Evolutionary conservation across 805 yeast species (phyloP).

Genomic region (Spathaspora passalidarum): DNA sequence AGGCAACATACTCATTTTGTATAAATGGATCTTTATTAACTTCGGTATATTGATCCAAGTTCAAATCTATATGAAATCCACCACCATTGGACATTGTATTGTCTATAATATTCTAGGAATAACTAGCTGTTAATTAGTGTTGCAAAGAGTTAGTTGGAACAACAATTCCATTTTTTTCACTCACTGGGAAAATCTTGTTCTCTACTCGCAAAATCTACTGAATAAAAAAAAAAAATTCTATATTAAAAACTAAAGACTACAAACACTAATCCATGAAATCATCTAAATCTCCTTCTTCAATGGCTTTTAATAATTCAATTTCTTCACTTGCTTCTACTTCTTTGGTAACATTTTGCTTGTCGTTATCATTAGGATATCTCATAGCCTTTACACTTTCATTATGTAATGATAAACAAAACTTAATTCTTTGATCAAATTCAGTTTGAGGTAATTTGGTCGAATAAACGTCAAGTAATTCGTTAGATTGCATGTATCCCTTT

Average conservation of each 20-base stretch:
- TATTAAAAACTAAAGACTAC: background rate
- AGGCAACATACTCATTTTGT: conserved; percentile 34
- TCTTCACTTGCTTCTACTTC: conserved; percentile 38
- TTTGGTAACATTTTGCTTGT: conserved; percentile 26
- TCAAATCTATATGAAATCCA: conserved; percentile 20
- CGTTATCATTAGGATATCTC: conserved; percentile 70
- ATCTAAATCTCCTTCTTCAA: conserved; percentile 55
- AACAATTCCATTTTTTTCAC: too few species aligned
- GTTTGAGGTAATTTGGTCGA: conserved; percentile 83
- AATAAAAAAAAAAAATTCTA: conserved; percentile 1
- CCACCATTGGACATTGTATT: conserved; percentile 1
- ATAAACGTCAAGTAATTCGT: conserved; percentile 81
- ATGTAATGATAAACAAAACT: conserved; percentile 84
- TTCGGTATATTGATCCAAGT: conserved; percentile 22
- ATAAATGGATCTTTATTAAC: conserved; percentile 35
- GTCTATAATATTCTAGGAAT: background rate
- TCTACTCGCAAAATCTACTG: too few species aligned
- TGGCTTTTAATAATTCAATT: conserved; percentile 42
- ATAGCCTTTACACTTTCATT: conserved; percentile 91
- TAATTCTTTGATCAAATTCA: conserved; percentile 89
- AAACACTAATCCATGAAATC: conserved; percentile 41
- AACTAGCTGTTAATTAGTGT: too few species aligned
- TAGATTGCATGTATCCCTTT: conserved; percentile 86
- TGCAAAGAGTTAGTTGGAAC: too few species aligned
- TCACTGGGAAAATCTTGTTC: too few species aligned